Percentiles rank a stretch among this genome's conserved stretches.
phyloP scores from a whole-genome alignment of 805 yeast species.

The Sugiyamaella smithiae region DNA sequence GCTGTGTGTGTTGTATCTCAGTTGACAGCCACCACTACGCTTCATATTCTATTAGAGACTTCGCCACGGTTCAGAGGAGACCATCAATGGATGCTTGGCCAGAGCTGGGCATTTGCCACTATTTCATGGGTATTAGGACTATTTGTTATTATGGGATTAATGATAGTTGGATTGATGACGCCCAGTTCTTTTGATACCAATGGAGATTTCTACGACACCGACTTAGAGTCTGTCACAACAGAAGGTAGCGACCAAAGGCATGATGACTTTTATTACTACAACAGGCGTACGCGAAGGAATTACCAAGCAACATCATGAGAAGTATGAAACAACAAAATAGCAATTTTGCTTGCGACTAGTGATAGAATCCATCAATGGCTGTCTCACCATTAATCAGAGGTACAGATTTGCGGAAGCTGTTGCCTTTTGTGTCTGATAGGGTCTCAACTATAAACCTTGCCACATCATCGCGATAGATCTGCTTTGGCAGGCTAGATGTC shows the following conservation, averaged over 20 bases:
- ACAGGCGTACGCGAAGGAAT: conserved; percentile 17
- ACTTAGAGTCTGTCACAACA: conserved; percentile 18
- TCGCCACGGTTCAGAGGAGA: conserved; percentile 16
- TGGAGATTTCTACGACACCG: conserved; percentile 22
- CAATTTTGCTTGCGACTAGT: background rate
- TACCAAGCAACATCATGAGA: conserved; percentile 1
- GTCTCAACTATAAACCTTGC: conserved; percentile 43
- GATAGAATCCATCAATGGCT: conserved; percentile 27
- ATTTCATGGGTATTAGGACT: conserved; percentile 20
- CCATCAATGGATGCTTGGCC: conserved; percentile 24
- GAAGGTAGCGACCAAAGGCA: conserved; percentile 19
- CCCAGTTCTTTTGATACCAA: conserved; percentile 11
- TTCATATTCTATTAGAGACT: conserved; percentile 19
- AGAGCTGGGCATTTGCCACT: conserved; percentile 24
- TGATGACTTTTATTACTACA: conserved; percentile 22
- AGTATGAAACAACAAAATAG: background rate
- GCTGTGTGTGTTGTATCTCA: conserved; percentile 11
- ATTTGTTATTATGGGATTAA: conserved; percentile 21
- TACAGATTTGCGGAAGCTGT: conserved; percentile 43
- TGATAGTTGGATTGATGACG: conserved; percentile 25
- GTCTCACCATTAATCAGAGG: conserved; percentile 45
- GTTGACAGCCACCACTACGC: conserved; percentile 9
- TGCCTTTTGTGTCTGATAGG: conserved; percentile 33
- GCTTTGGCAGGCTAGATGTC: background rate
- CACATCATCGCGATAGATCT: conserved; percentile 52